Evolutionary conservation across 345 rosid species (phyloP).

Genomic region (Gossypium bickii): DNA sequence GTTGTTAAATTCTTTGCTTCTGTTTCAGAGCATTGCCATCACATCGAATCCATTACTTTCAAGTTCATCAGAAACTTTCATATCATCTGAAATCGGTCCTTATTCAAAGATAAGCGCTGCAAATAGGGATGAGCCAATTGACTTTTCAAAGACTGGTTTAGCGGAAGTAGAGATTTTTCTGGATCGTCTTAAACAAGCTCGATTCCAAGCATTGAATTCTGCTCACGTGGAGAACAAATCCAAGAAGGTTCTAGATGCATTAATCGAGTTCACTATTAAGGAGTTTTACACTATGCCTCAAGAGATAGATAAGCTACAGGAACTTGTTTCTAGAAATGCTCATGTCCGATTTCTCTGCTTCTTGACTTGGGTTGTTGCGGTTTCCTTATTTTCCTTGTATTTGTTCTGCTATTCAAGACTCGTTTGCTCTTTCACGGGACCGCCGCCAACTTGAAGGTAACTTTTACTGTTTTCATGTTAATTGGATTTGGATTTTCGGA

Average conservation of each 20-base stretch:
- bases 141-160: not conserved
- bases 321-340: not conserved
- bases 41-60: not conserved
- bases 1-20: not conserved
- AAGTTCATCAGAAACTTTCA: not conserved
- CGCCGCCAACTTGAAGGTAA: slow-evolving; percentile 13
- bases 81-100: not conserved
- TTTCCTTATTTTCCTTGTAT: not conserved
- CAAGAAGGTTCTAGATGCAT: slow-evolving; percentile 34
- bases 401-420: not conserved
- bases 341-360: not conserved
- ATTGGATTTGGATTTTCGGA: not conserved
- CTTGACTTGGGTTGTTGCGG: not conserved
- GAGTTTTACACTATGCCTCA: slow-evolving; percentile 19
- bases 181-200: slow-evolving; percentile 28
- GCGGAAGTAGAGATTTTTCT: slow-evolving; percentile 15
- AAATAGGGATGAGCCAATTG: not conserved
- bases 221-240: slow-evolving; percentile 15
- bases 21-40: slow-evolving; percentile 13
- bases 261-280: slow-evolving; percentile 18
- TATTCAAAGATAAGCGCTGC: slow-evolving; percentile 4
- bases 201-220: slow-evolving; percentile 24
- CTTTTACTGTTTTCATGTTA: not conserved
- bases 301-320: slow-evolving; percentile 9
- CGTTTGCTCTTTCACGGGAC: not conserved